Percentiles rank a stretch among this genome's conserved stretches.
Evolutionary conservation across 1,139 yeast species (phyloP).

Genomic region (Komagataea norvegica): DNA sequence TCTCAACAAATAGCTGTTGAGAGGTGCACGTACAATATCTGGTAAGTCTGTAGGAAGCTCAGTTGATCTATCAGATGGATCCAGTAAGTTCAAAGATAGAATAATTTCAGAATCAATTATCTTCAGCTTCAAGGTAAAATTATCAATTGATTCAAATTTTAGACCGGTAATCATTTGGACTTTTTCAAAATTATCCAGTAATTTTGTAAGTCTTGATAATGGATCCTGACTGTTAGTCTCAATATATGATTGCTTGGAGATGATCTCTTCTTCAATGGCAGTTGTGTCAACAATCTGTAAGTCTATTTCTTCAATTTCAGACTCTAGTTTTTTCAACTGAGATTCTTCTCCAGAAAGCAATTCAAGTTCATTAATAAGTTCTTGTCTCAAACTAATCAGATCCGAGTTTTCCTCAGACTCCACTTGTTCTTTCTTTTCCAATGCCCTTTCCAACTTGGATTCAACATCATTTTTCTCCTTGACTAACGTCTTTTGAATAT

Average conservation of each 20-base stretch:
- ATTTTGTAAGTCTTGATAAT: slow-evolving; percentile 18
- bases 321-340: slow-evolving; percentile 7
- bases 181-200: slow-evolving; percentile 16
- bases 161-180: slow-evolving; percentile 26
- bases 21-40: slow-evolving; percentile 6
- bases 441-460: background rate
- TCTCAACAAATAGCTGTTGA: slow-evolving; percentile 2
- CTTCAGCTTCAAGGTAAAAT: slow-evolving; percentile 14
- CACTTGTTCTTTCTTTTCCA: slow-evolving; percentile 8
- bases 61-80: slow-evolving; percentile 5
- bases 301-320: slow-evolving; percentile 12
- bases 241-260: slow-evolving; percentile 12
- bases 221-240: slow-evolving; percentile 24
- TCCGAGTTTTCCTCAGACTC: slow-evolving; percentile 22
- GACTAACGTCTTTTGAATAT: slow-evolving; percentile 8
- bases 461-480: slow-evolving; percentile 5
- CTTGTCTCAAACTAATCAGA: slow-evolving; percentile 14
- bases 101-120: slow-evolving; percentile 10
- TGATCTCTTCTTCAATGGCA: slow-evolving; percentile 21
- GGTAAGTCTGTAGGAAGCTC: slow-evolving; percentile 10
- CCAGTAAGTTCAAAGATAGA: slow-evolving; percentile 12
- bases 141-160: slow-evolving; percentile 18
- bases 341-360: slow-evolving; percentile 14
- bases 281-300: slow-evolving; percentile 14
- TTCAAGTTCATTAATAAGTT: slow-evolving; percentile 17